Evolutionary conservation across 2,329 filamentous ascomycete species (phyloP).

Genomic region (Talaromyces pinophilus): DNA sequence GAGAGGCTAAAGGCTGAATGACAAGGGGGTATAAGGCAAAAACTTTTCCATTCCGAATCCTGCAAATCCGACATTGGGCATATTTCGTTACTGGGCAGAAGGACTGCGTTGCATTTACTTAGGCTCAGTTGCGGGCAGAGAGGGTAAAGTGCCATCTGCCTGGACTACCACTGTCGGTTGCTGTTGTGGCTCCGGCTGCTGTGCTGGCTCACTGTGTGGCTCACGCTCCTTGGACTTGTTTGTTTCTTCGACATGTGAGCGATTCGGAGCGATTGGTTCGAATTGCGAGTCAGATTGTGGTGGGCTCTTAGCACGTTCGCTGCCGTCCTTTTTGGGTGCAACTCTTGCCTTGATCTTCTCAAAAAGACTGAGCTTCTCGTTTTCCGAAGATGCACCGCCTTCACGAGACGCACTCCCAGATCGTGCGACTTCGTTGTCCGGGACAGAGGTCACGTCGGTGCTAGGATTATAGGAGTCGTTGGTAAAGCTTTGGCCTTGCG

Average conservation of each 20-base stretch:
- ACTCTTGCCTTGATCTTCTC: conserved; percentile 67
- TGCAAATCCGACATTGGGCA: conserved; percentile 12
- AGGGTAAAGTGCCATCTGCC: neutral
- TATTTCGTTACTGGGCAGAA: neutral
- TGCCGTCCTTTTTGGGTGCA: conserved; percentile 55
- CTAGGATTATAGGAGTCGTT: conserved; percentile 46
- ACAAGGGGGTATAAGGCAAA: conserved; percentile 21
- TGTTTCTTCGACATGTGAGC: conserved; percentile 9
- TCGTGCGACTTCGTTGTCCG: conserved; percentile 43
- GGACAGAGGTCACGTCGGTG: conserved; percentile 40
- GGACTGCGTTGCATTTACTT: conserved; percentile 5
- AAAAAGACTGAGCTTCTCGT: conserved; percentile 62
- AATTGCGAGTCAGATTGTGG: conserved; percentile 35
- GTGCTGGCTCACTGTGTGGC: conserved; percentile 1
- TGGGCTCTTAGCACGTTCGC: conserved; percentile 56
- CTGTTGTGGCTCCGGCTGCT: neutral
- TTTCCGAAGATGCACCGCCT: conserved; percentile 35
- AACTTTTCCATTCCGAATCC: conserved; percentile 19
- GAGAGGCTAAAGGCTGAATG: conserved; percentile 15
- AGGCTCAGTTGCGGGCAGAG: neutral
- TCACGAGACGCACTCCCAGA: conserved; percentile 32
- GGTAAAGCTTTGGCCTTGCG: conserved; percentile 48
- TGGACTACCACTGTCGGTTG: conserved; percentile 1
- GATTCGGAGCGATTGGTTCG: neutral
- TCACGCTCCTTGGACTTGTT: conserved; percentile 7